Conservation (phyloP, 768 basidiomycete species). For the Russula ochroleuca region DNA sequence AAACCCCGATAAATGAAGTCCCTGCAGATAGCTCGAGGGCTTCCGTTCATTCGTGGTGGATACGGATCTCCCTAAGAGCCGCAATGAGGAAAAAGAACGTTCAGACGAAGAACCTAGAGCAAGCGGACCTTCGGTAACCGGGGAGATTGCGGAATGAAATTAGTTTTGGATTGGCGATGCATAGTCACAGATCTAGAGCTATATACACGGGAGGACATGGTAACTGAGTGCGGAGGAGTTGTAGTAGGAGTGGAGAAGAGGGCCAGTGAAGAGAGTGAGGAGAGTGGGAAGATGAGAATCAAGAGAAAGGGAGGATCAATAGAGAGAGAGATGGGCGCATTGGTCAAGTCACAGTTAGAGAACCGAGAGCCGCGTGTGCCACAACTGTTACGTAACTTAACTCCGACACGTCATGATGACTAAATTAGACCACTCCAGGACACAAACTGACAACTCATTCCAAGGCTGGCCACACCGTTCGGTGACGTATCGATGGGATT, state of each 20-base stretch:
- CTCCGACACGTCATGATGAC: too few relatives aligned
- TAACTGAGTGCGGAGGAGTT: background rate
- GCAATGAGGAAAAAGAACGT: background rate
- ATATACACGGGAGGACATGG: background rate
- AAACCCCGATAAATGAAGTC: slow-evolving; percentile 1
- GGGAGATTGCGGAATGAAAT: background rate
- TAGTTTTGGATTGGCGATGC: background rate
- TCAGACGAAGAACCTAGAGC: background rate
- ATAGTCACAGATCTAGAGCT: background rate
- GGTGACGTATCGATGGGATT: background rate
- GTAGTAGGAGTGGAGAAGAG: background rate
- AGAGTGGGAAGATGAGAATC: background rate
- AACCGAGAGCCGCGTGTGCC: background rate
- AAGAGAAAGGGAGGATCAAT: background rate
- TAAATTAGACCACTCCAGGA: background rate
- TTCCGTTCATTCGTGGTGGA: background rate
- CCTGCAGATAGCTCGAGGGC: slow-evolving; percentile 9
- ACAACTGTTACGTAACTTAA: background rate
- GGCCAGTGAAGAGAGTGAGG: background rate
- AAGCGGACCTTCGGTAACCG: background rate
- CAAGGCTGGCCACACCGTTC: background rate
- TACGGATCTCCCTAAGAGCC: background rate
- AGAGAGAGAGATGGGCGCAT: background rate
- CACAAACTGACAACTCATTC: background rate
- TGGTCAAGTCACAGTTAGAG: background rate